Percentiles rank a stretch among this genome's conserved stretches.
These are phyloP conservation scores for Sarocladium brachiariae DNA, from an alignment of 2,329 filamentous ascomycete genomes.

Conservation along the genomic window DNA sequence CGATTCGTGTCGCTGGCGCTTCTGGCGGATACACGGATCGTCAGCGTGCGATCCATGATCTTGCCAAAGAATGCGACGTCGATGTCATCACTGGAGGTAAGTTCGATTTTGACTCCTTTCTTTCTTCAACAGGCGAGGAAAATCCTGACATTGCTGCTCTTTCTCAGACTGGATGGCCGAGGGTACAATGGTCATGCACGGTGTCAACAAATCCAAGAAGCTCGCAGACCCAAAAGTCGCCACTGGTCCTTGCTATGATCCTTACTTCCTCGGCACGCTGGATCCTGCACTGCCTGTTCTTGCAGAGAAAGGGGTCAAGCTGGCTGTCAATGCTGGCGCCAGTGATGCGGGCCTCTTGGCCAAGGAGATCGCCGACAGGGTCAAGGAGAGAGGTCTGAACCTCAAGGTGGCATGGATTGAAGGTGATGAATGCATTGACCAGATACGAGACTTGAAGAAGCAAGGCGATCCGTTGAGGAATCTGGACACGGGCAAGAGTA, in stretches of 20 bases:
- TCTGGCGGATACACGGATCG: slow-evolving; percentile 28
- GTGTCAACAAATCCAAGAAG: slow-evolving; percentile 19
- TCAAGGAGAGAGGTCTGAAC: slow-evolving; percentile 24
- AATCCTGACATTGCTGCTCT: not conserved
- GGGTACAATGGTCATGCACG: slow-evolving; percentile 23
- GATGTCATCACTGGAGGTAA: slow-evolving; percentile 22
- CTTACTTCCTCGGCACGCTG: slow-evolving; percentile 24
- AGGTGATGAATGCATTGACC: slow-evolving; percentile 26
- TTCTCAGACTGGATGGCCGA: slow-evolving; percentile 24
- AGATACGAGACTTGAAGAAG: slow-evolving; percentile 18
- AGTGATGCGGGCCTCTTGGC: slow-evolving; percentile 21
- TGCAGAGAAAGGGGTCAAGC: slow-evolving; percentile 23
- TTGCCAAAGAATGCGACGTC: slow-evolving; percentile 20
- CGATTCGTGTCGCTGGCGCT: slow-evolving; percentile 23
- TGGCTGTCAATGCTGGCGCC: slow-evolving; percentile 30
- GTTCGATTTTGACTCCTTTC: too few species aligned
- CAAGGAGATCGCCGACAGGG: slow-evolving; percentile 15
- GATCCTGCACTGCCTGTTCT: slow-evolving; percentile 24
- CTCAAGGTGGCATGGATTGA: slow-evolving; percentile 28
- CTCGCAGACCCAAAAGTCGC: slow-evolving; percentile 16
- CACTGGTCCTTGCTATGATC: slow-evolving; percentile 32
- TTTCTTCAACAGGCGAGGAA: not conserved
- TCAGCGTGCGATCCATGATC: slow-evolving; percentile 19
- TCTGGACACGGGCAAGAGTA: slow-evolving; percentile 18
- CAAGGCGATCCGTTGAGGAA: slow-evolving; percentile 19